Conservation (phyloP, 805 yeast species). For the Lachancea sp. region DNA sequence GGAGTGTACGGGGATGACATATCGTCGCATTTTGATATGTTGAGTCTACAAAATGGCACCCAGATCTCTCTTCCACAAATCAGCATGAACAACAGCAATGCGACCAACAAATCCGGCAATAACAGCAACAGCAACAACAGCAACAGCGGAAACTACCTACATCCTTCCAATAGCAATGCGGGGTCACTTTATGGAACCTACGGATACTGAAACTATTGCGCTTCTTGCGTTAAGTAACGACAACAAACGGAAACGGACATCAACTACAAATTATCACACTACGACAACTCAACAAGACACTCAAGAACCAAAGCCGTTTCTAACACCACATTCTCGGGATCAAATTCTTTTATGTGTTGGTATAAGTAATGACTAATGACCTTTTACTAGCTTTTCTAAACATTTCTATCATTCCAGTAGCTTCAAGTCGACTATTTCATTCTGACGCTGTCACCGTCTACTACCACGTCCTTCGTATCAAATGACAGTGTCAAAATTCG, state of each 20-base stretch:
- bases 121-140: conserved; percentile 7
- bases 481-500: neutral
- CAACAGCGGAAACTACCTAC: conserved; percentile 8
- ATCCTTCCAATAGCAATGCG: conserved; percentile 12
- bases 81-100: conserved; percentile 22
- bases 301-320: neutral
- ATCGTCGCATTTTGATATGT: conserved; percentile 26
- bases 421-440: neutral
- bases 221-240: neutral
- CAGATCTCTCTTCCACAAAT: conserved; percentile 29
- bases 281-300: neutral
- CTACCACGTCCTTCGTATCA: neutral
- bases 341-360: neutral
- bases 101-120: neutral
- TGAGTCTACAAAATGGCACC: conserved; percentile 25
- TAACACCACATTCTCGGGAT: too few relatives aligned
- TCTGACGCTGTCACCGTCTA: neutral
- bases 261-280: neutral
- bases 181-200: conserved; percentile 9
- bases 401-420: neutral
- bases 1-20: conserved; percentile 23
- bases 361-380: conserved; percentile 4
- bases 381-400: neutral
- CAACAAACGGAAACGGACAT: neutral
- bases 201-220: conserved; percentile 1